Percentiles rank a stretch among this genome's conserved stretches.
Conservation (phyloP, 495 filamentous ascomycete genomes). For the Barbatosphaeria neglecta region DNA sequence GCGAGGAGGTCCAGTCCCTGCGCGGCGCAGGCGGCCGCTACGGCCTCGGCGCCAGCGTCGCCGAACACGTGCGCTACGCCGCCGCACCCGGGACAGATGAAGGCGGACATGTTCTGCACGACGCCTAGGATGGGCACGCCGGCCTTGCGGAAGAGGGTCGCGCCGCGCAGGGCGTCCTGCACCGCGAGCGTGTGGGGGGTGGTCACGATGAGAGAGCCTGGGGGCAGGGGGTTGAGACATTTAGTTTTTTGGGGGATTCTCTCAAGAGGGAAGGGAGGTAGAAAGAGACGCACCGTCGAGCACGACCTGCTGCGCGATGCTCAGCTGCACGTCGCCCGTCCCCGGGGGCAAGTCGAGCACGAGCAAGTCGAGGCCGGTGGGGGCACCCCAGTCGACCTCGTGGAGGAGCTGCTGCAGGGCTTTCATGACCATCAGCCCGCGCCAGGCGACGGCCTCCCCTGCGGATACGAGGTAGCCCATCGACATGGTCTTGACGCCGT, state of each 20-base stretch:
- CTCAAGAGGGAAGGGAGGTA: not conserved
- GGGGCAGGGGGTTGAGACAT: too few relatives aligned
- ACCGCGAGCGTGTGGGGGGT: constrained; percentile 89
- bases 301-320: constrained; percentile 79
- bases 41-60: constrained; percentile 27
- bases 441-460: constrained; percentile 80
- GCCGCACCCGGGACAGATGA: constrained; percentile 68
- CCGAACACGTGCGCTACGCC: constrained; percentile 73
- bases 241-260: not conserved
- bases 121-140: constrained; percentile 70
- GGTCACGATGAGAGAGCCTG: constrained; percentile 76
- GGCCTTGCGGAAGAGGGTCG: constrained; percentile 84
- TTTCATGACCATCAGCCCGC: constrained; percentile 95
- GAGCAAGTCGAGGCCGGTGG: constrained; percentile 64
- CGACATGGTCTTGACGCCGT: constrained; percentile 94
- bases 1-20: constrained; percentile 66
- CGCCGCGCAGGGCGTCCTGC: constrained; percentile 77
- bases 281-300: constrained; percentile 49
- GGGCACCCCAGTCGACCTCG: constrained; percentile 90
- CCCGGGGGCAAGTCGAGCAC: constrained; percentile 89
- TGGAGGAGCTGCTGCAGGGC: constrained; percentile 90
- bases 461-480: constrained; percentile 88
- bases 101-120: constrained; percentile 91
- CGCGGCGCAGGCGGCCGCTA: constrained; percentile 34
- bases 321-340: constrained; percentile 89